Base-by-base conservation (phyloP, 176 grass and related monocot genomes). In the bread wheat (Triticum aestivum) region DNA sequence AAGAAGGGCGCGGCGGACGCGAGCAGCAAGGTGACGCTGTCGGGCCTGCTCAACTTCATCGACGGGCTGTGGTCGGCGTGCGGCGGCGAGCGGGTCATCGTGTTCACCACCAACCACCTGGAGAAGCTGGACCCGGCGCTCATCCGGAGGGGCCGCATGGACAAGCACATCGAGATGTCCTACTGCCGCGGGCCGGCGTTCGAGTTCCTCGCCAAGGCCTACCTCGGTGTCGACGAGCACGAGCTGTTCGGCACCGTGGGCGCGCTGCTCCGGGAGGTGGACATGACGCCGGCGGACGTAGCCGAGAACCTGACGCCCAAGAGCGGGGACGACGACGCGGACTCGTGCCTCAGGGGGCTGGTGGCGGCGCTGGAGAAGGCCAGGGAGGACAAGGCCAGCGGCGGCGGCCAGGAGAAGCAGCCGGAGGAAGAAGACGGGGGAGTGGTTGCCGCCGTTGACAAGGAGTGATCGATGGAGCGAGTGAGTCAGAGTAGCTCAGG, bases 141-240 rank as follows among this genome's bases (percentile, higher is more conserved):
- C 23, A 95, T 95, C 59, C 38, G 93, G 20, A 44, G 77, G 2
- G 93, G 93, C 0, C 81, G 93, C 5, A 95, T 93, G 93, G 93
- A 95, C 86, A 95, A 93, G 78, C 93, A 89, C 77, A 89, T 95
- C 73, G 87, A 95, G 89, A 93, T 93, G 93, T 95, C 89, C 5
- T 95, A 91, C 84, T 95, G 93, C 84, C 5, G 84, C 61, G 90
- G 83, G 42, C 81, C 87, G 34, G 89, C 86, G 0, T 92, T 92
- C 65, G 82, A 87, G 91, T 86, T 92, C 80, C 75, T 95, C 2
- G 86, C 88, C n/a, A 89, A 82, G 39, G 88, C 54, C 71, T 90
- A 95, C 86, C 79, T 92, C 23, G 64, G 77, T 4, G 30, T 92
- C 0, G 82, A 84, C 44, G 3, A 14, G 0, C 87, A 88, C 44